phyloP scores from a whole-genome alignment of 1,284 basidiomycete species.

The Wolfiporia cocos region DNA sequence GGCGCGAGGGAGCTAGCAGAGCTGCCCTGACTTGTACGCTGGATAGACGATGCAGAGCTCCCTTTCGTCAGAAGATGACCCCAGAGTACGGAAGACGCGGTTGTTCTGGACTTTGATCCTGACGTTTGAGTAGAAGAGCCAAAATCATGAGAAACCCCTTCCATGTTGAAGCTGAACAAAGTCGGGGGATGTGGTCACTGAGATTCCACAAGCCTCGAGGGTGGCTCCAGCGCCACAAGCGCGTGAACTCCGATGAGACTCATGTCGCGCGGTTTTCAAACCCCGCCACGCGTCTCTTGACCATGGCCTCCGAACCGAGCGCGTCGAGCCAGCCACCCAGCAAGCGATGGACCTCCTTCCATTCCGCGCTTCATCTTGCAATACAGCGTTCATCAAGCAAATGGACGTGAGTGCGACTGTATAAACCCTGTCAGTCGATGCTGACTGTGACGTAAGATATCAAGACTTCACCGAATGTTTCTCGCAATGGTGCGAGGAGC shows the following conservation, averaged over 20 bases:
- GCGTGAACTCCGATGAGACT: constrained; percentile 3
- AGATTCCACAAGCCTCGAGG: no score
- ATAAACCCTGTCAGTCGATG: background rate
- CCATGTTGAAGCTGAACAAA: no score
- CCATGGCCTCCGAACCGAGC: constrained; percentile 18
- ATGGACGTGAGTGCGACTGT: constrained; percentile 58
- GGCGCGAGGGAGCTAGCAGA: constrained; percentile 21
- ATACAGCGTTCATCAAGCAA: constrained; percentile 72
- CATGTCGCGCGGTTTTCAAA: no score
- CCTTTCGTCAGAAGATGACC: constrained; percentile 21
- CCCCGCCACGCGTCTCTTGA: constrained; percentile 11
- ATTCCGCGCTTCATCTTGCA: constrained; percentile 68
- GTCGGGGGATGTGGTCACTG: no score
- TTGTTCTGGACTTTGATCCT: background rate
- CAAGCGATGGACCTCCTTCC: constrained; percentile 70
- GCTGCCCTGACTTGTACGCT: constrained; percentile 1
- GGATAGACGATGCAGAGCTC: constrained; percentile 4
- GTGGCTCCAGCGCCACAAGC: constrained; percentile 14
- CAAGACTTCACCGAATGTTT: constrained; percentile 78
- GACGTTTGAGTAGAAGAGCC: constrained; percentile 5
- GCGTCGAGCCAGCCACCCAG: constrained; percentile 34
- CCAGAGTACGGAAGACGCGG: constrained; percentile 22
- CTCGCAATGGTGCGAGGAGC: constrained; percentile 65
- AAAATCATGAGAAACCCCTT: constrained; percentile 8
- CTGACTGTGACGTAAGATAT: constrained; percentile 38